These are phyloP conservation scores for Salvia miltiorrhiza DNA, from an alignment of 257 asterid species.

Conservation along the genomic window DNA sequence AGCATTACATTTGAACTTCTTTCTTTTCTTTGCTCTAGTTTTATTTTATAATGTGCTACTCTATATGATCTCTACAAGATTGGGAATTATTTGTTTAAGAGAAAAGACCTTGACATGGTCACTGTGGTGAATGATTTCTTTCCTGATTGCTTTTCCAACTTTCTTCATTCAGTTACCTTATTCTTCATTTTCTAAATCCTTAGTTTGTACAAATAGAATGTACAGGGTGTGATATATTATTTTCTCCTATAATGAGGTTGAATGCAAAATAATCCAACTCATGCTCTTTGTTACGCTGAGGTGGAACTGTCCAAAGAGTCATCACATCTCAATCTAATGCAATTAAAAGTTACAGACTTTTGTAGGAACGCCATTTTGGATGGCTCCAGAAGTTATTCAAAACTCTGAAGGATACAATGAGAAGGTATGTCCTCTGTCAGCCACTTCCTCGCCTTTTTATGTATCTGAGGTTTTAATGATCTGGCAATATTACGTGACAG, in stretches of 20 bases:
- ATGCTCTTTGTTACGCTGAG: conserved; percentile 24
- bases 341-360: conserved; percentile 74
- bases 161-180: conserved; percentile 1
- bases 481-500: not conserved
- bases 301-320: conserved; percentile 24
- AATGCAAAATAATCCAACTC: conserved; percentile 15
- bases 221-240: not conserved
- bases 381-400: conserved; percentile 99
- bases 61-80: conserved; percentile 10
- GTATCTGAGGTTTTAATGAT: not conserved
- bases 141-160: not conserved
- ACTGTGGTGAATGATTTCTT: conserved; percentile 7
- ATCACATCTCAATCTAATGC: conserved; percentile 45
- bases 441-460: not conserved
- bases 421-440: conserved; percentile 54
- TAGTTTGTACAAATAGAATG: conserved; percentile 3
- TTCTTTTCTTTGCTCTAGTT: not conserved
- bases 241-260: not conserved
- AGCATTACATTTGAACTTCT: not conserved
- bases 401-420: conserved; percentile 98
- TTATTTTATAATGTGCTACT: not conserved
- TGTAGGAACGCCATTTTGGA: conserved; percentile 99
- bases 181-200: not conserved
- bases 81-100: not conserved
- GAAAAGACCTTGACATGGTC: conserved; percentile 6